Percentiles rank a stretch among this genome's conserved stretches.
Evolutionary conservation across 2,329 filamentous ascomycete species (phyloP).

Genomic region (Corniculantispora saksenae): DNA sequence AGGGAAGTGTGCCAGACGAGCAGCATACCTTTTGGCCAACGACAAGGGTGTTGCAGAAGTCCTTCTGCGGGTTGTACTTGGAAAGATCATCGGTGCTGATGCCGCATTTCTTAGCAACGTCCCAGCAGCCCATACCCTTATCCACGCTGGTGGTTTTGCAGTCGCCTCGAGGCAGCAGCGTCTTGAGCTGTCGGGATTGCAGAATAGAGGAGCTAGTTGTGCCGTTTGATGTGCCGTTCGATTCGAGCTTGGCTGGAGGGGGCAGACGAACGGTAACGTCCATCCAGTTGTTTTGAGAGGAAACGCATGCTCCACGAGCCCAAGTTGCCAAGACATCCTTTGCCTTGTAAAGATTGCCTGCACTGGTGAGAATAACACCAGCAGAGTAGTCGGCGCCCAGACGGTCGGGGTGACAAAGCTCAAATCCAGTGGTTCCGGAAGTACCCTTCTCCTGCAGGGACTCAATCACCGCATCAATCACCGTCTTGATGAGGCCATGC

Average conservation of each 20-base stretch:
- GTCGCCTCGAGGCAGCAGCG: constrained; percentile 19
- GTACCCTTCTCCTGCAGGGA: constrained; percentile 19
- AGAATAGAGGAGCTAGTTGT: background rate
- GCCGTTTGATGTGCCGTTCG: constrained; percentile 17
- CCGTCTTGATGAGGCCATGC: constrained; percentile 23
- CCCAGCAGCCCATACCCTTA: constrained; percentile 32
- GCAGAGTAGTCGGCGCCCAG: constrained; percentile 31
- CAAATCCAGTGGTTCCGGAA: constrained; percentile 26
- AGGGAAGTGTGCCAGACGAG: constrained; percentile 24
- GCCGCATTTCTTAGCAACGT: constrained; percentile 34
- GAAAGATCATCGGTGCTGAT: constrained; percentile 32
- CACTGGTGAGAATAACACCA: constrained; percentile 30
- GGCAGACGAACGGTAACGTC: constrained; percentile 24
- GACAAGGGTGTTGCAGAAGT: constrained; percentile 28
- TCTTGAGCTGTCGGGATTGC: background rate
- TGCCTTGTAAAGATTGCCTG: constrained; percentile 29
- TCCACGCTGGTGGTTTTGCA: constrained; percentile 25
- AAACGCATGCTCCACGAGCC: constrained; percentile 27
- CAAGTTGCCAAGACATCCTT: constrained; percentile 28
- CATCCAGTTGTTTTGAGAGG: constrained; percentile 22
- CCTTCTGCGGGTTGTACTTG: constrained; percentile 32
- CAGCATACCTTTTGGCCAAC: constrained; percentile 25
- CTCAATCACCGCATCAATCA: constrained; percentile 23
- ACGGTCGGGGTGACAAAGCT: constrained; percentile 30
- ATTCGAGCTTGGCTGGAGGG: constrained; percentile 3